Evolutionary conservation across 1,284 basidiomycete genomes (phyloP).

Genomic region (Anthracocystis walkeri): DNA sequence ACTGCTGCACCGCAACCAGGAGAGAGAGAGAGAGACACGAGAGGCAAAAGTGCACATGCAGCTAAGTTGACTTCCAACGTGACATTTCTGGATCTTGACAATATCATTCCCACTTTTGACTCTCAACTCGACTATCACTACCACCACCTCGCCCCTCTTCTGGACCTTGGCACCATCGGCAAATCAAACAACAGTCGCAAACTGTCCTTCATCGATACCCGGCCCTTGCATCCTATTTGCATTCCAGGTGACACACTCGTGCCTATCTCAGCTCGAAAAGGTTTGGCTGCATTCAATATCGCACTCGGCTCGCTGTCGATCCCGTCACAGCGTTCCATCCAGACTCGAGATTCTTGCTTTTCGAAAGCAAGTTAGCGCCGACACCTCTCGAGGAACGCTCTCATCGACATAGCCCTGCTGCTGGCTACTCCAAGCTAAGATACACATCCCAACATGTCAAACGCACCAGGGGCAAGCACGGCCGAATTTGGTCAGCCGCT

Average conservation of each 20-base stretch:
- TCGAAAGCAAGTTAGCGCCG: too few species aligned
- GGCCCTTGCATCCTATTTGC: too few species aligned
- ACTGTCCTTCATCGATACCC: too few species aligned
- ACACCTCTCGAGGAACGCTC: background rate
- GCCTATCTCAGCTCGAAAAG: too few species aligned
- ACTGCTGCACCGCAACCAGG: constrained; percentile 1
- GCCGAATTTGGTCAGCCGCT: constrained; percentile 67
- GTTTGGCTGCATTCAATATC: too few species aligned
- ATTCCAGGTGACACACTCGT: too few species aligned
- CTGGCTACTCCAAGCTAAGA: background rate
- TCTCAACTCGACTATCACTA: background rate
- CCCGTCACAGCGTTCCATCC: too few species aligned
- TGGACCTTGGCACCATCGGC: background rate
- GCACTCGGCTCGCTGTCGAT: too few species aligned
- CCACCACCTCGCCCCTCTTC: background rate
- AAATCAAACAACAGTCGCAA: too few species aligned
- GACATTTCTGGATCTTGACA: background rate
- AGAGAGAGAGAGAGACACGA: background rate
- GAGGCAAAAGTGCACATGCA: constrained; percentile 5
- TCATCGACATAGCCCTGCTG: background rate
- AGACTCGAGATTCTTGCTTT: too few species aligned
- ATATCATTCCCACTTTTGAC: background rate
- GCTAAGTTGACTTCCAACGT: background rate
- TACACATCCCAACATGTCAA: constrained; percentile 27
- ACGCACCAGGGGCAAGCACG: constrained; percentile 49